A percentile compares a stretch with the other conserved stretches of the same genome.
Conservation (phyloP, 768 basidiomycete species). For the Kwoniella sp. region DNA sequence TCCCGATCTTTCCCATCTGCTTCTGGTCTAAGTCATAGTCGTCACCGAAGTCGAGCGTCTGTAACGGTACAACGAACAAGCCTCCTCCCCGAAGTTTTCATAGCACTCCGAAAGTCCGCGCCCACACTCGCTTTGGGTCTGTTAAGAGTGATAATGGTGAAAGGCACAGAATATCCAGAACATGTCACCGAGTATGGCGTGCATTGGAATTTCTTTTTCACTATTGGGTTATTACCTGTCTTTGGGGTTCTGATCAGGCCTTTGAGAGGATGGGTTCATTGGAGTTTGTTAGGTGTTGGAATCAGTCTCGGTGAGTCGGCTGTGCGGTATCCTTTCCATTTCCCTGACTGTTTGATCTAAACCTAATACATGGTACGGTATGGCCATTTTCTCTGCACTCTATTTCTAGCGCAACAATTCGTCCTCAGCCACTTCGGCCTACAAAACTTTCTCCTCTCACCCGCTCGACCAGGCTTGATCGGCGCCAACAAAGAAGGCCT, state of each 20-base stretch:
- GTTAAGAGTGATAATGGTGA: constrained; percentile 78
- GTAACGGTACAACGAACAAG: not conserved
- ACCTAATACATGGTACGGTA: no score
- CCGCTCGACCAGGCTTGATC: constrained; percentile 66
- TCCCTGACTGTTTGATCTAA: no score
- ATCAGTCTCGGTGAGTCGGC: constrained; percentile 60
- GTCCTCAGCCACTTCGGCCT: constrained; percentile 64
- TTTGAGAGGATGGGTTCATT: constrained; percentile 61
- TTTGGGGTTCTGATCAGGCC: constrained; percentile 72
- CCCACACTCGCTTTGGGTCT: constrained; percentile 75
- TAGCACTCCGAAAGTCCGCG: constrained; percentile 63
- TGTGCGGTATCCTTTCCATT: no score
- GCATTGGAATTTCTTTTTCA: constrained; percentile 99
- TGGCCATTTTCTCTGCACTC: no score
- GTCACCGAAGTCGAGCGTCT: constrained; percentile 27
- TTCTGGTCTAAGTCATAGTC: not conserved
- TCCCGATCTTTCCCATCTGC: not conserved
- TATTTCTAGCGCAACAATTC: constrained; percentile 81
- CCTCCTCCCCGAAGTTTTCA: constrained; percentile 54
- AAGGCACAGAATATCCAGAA: constrained; percentile 93
- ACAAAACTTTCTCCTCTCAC: constrained; percentile 67
- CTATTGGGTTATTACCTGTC: constrained; percentile 76
- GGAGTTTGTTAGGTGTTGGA: constrained; percentile 66
- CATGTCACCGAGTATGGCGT: constrained; percentile 94
- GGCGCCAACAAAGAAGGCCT: constrained; percentile 91